These are phyloP conservation scores for Picea engelmannii DNA, from an alignment of 83 land plant genomes.

Conservation along the genomic window DNA sequence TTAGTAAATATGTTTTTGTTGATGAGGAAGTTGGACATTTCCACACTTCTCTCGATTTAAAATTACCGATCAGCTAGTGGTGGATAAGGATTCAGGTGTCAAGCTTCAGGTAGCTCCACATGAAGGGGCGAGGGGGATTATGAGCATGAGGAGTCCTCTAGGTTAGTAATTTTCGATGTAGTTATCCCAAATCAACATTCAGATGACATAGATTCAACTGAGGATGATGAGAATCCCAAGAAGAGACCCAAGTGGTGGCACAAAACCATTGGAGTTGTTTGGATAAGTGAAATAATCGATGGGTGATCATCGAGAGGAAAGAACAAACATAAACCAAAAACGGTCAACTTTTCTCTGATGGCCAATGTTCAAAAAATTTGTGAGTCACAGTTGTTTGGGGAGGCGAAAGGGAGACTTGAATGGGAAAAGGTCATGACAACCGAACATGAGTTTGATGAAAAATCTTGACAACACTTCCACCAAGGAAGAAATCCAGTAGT, in stretches of 20 bases:
- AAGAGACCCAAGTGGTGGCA: background rate
- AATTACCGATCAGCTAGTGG: too few relatives aligned
- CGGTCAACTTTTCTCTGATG: background rate
- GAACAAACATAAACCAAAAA: background rate
- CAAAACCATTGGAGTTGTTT: too few relatives aligned
- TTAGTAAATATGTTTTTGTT: too few relatives aligned
- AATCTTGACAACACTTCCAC: background rate
- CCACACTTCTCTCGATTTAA: too few relatives aligned
- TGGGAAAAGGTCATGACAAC: background rate
- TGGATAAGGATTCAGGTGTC: too few relatives aligned
- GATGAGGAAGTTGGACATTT: too few relatives aligned
- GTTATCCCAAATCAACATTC: too few relatives aligned
- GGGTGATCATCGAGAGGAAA: background rate
- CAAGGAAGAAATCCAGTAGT: background rate
- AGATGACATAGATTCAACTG: too few relatives aligned
- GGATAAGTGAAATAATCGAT: background rate
- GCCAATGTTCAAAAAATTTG: background rate
- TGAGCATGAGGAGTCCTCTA: too few relatives aligned
- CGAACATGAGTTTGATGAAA: background rate
- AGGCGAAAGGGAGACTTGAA: background rate
- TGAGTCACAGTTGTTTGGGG: background rate
- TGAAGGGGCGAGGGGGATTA: too few relatives aligned
- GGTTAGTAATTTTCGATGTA: too few relatives aligned
- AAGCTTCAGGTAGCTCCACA: too few relatives aligned
- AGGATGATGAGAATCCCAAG: background rate